phyloP scores from a whole-genome alignment of 2,329 filamentous ascomycete species.

The Bipolaris gigantea region DNA sequence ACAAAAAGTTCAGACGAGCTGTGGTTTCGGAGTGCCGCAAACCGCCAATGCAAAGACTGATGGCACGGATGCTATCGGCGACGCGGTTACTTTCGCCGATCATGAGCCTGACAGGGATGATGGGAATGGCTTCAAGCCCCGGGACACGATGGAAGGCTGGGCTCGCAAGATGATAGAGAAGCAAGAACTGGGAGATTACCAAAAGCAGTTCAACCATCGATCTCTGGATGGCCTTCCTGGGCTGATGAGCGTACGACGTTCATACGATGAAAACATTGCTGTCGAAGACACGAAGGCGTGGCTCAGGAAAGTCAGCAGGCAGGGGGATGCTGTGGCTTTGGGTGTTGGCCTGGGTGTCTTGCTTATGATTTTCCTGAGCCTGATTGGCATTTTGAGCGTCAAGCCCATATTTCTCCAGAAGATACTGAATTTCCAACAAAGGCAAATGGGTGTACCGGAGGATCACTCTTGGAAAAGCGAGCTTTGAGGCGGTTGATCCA shows the following conservation, averaged over 20 bases:
- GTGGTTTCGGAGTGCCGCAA: conserved; percentile 65
- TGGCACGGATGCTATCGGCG: conserved; percentile 9
- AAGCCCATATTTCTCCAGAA: conserved; percentile 24
- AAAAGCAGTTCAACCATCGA: conserved; percentile 56
- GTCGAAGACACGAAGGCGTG: conserved; percentile 46
- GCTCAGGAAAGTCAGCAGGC: conserved; percentile 27
- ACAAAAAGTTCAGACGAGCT: conserved; percentile 66
- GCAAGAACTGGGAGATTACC: conserved; percentile 59
- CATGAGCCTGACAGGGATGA: conserved; percentile 19
- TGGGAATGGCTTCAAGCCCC: conserved; percentile 35
- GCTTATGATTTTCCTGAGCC: conserved; percentile 24
- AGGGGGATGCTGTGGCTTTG: conserved; percentile 27
- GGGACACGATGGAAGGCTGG: conserved; percentile 60
- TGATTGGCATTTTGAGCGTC: conserved; percentile 22
- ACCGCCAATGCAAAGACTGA: conserved; percentile 37
- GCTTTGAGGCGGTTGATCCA: not conserved
- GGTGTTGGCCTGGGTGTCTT: conserved; percentile 25
- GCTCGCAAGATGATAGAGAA: conserved; percentile 53
- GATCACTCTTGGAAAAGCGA: conserved; percentile 17
- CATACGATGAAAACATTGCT: conserved; percentile 50
- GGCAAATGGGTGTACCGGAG: conserved; percentile 25
- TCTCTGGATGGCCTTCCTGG: conserved; percentile 32
- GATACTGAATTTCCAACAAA: conserved; percentile 29
- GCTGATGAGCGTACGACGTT: conserved; percentile 52
- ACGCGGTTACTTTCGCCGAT: conserved; percentile 26